These are phyloP conservation scores for Saccharomycopsis guyanensis DNA, from an alignment of 805 yeast species.

Conservation along the genomic window DNA sequence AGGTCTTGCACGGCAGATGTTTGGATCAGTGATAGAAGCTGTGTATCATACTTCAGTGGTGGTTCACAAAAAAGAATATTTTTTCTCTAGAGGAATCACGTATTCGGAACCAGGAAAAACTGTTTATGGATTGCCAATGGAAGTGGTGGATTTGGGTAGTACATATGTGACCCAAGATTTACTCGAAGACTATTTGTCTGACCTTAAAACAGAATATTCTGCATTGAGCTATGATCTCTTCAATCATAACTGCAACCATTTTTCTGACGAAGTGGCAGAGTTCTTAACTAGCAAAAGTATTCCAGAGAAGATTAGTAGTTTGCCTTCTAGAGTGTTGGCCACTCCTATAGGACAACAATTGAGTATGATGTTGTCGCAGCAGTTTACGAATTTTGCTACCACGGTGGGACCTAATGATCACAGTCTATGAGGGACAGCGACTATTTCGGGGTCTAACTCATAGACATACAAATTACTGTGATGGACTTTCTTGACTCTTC, in stretches of 20 bases:
- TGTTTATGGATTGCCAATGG: slow-evolving; percentile 51
- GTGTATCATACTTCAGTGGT: slow-evolving; percentile 61
- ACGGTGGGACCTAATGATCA: slow-evolving; percentile 19
- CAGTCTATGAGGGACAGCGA: neutral
- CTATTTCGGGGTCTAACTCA: no score
- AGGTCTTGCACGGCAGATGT: slow-evolving; percentile 50
- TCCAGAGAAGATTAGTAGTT: slow-evolving; percentile 43
- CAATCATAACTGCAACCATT: slow-evolving; percentile 62
- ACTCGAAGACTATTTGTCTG: slow-evolving; percentile 44
- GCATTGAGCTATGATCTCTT: slow-evolving; percentile 48
- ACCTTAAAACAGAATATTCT: slow-evolving; percentile 38
- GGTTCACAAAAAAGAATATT: slow-evolving; percentile 45
- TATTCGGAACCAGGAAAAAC: slow-evolving; percentile 37
- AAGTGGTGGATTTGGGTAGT: slow-evolving; percentile 45
- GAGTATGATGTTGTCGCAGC: slow-evolving; percentile 28
- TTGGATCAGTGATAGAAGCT: slow-evolving; percentile 53
- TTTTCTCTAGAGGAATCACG: slow-evolving; percentile 52
- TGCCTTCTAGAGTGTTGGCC: slow-evolving; percentile 45
- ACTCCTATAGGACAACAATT: slow-evolving; percentile 47
- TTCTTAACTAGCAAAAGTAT: slow-evolving; percentile 49
- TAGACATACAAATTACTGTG: no score
- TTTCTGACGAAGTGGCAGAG: slow-evolving; percentile 48
- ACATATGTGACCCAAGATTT: slow-evolving; percentile 47
- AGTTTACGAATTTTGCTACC: slow-evolving; percentile 20
- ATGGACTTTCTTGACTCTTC: no score